Evolutionary conservation across 345 rosid species (phyloP), one percentile per base, ranked within the genome.

Genomic region (Kandelia obovata): DNA sequence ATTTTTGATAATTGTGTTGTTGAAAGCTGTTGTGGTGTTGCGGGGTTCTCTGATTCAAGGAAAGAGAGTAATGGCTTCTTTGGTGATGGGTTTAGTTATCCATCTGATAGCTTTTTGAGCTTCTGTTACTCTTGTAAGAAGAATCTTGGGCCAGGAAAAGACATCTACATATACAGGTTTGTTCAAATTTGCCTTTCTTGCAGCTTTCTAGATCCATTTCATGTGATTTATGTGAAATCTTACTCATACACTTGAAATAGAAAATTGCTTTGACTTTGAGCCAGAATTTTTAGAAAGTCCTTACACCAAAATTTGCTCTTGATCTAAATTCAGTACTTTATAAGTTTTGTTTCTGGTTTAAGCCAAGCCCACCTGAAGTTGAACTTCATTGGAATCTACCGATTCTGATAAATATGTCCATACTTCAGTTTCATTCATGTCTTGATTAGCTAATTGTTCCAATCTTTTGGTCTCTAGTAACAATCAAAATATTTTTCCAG

Each of bases 101-200:
- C 85, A 30, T 77, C 96, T 10, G 83, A 87, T 68, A 81, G 74
- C 72, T 93, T 93, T 62, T 92, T 91, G 62, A 89, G 97, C 83
- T 82, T 35, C 70, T 93, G 98, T 61, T 83, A 83, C 67, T 53
- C 82, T 72, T 93, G 98, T 84, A 89, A 84, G 83, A 89, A 87
- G 83, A 82, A 66, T 71, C 92, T 93, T 80, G 92, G 80, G 49
- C 88, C 78, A 66, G 92, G 94, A 71, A 85, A 87, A 60, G 97
- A 93, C 82, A 89, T 89, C 71, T 93, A 81, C 92, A 91, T 93
- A 84, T 93, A 93, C 90, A 89, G 92, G 98, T 89, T 65, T 61
- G 87, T 64, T 55, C 25, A 49, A 28, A n/a, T 52, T 61, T 61
- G 73, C 46, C 4, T 55, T 72, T 67, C 21, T 62, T 37, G 77